A percentile compares a stretch with the other conserved stretches of the same genome.
These are phyloP conservation scores for Voacanga thouarsii DNA, from an alignment of 257 asterid genomes.

Conservation along the genomic window DNA sequence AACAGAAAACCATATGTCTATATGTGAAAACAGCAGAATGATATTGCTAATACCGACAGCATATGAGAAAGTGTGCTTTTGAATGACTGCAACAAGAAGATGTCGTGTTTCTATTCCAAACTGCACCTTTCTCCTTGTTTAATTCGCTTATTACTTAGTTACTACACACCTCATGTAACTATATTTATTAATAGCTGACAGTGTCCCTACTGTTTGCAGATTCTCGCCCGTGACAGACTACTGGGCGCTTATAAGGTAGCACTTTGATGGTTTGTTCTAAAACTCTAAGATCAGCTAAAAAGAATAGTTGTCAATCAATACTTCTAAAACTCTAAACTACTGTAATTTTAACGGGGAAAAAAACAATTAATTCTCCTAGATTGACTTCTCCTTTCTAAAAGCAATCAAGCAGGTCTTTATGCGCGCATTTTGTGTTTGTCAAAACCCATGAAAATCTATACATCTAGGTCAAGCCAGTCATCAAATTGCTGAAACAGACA, in stretches of 20 bases:
- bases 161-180: neutral
- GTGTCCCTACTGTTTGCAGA: constrained; percentile 39
- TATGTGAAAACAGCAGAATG: neutral
- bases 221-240: constrained; percentile 81
- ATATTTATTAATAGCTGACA: neutral
- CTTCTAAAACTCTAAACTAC: neutral
- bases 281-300: constrained; percentile 4
- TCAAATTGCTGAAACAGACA: constrained; percentile 84
- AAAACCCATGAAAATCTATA: constrained; percentile 17
- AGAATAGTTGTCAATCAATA: neutral
- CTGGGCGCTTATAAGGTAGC: constrained; percentile 84
- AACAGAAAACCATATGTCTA: neutral
- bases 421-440: neutral
- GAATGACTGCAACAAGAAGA: neutral
- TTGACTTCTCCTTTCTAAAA: neutral
- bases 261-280: constrained; percentile 11
- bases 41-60: neutral
- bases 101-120: neutral
- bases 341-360: neutral
- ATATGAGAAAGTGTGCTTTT: neutral
- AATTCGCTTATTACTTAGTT: neutral
- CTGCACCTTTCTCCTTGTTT: neutral
- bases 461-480: constrained; percentile 80
- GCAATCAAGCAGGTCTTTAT: constrained; percentile 7
- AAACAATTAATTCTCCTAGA: neutral